Percentiles rank a stretch among this genome's conserved stretches.
phyloP scores from a whole-genome alignment of 2,329 filamentous ascomycete species.

The Onygenales sp. region DNA sequence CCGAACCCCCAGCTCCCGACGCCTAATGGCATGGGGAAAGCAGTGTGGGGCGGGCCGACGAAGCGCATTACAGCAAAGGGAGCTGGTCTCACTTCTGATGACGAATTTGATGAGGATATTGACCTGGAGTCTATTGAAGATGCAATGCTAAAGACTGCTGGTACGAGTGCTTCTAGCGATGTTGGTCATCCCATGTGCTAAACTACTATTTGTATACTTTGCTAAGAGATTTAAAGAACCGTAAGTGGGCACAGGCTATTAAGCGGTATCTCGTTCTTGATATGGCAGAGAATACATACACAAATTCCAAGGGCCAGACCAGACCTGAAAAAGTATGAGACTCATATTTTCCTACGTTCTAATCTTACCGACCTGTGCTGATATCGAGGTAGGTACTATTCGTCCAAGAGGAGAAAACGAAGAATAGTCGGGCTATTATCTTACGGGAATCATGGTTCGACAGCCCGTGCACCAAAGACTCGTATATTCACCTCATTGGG shows the following conservation, averaged over 20 bases:
- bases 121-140: conserved; percentile 57
- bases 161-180: conserved; percentile 60
- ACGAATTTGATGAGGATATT: conserved; percentile 63
- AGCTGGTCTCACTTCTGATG: conserved; percentile 48
- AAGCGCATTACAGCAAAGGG: conserved; percentile 29
- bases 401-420: conserved; percentile 69
- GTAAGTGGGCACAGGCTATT: conserved; percentile 59
- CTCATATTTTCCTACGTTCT: conserved; percentile 14
- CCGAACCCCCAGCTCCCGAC: not conserved
- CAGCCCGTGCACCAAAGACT: conserved; percentile 62
- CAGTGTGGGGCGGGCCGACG: conserved; percentile 16
- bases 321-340: conserved; percentile 60
- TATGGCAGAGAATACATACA: conserved; percentile 60
- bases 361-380: conserved; percentile 6
- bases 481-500: conserved; percentile 81
- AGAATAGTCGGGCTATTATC: conserved; percentile 56
- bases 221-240: conserved; percentile 57
- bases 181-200: conserved; percentile 38
- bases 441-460: conserved; percentile 82
- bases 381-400: conserved; percentile 53
- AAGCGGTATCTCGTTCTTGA: conserved; percentile 78
- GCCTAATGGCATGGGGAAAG: not conserved
- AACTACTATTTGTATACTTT: conserved; percentile 20
- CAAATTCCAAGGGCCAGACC: conserved; percentile 50
- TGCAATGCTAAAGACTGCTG: conserved; percentile 48